Evolutionary conservation across 805 yeast species (phyloP), one percentile per base, ranked within the genome.

Genomic region (Lipomyces kockii): DNA sequence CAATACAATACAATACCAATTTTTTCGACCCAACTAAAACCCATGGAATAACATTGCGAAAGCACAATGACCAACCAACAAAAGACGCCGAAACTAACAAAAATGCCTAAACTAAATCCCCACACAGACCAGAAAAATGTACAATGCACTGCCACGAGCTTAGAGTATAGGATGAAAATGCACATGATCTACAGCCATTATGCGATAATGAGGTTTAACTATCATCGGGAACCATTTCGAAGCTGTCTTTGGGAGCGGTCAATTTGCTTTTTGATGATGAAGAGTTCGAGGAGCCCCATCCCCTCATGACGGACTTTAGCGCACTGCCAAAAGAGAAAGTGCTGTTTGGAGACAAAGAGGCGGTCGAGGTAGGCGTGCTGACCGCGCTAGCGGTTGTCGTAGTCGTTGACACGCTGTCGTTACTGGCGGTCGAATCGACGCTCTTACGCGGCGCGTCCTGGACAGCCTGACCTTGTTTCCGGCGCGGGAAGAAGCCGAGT

Each of bases 401-500:
- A 3, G 27, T 37, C 7, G 59, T 56, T 20, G 59, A 37, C 43
- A 9, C 29, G 32, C 49, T 34, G 8, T 39, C 51, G n/a, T 34
- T 34, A 9, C 62, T 29, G n/a, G 20, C 56, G 22, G 39, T 51
- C 14, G 58, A 55, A 54, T 64, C 68, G 12, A 64, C 64, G 35
- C 65, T 61, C 27, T 11, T 25, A 6, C 65, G 61, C 27, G 64
- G 58, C 35, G 51, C 17, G n/a, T 39, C 54, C 17, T 46, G 14
- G 25, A 34, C 35, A 12, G 57, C 25, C 17, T 32, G 37, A 14
- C 35, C 60, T 17, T 43, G 20, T 3, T 49, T n/a, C 12, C 53
- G 17, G 22, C 54, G 54, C 25, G 70, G 70, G 35, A 67, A 67
- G 25, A 51, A 67, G 7, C 70, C 70, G 43, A 67, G 61, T 32